Base-by-base conservation (phyloP, 164 flowering plant genomes). In the Tetracentron sinense region DNA sequence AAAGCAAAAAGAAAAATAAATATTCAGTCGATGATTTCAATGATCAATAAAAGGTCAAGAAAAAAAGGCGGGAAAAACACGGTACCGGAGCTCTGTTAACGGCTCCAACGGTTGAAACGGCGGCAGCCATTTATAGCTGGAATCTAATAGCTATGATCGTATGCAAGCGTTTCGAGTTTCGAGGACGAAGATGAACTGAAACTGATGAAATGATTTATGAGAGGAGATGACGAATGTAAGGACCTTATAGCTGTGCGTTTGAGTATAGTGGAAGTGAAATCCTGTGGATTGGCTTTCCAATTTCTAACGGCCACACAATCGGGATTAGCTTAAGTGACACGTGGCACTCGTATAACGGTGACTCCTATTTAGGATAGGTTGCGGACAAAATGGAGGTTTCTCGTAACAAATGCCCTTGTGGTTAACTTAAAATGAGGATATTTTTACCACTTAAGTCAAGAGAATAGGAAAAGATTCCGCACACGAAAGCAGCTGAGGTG, bases 291-390 rank as follows among this genome's bases (percentile, higher is more conserved):
- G 56, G 60, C 70, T 69, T 64, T 29, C 51, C 38, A 51, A 46
- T 48, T 64, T 60, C n/a, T 67, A 65, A 65, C 71, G 74, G 78
- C 84, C 82, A 81, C 80, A 78, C 69, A 78, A 38, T 70, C 2
- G 42, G 11, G 82, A 74, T 74, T 66, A 63, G 75, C n/a, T 3
- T 50, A 15, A 8, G 31, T 17, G 74, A 63, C 81, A 75, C 79
- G 66, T 70, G 77, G 75, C 72, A 54, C 2, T 21, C 27, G 25
- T 22, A 17, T n/a, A 50, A 4, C 51, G 7, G 3, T 33, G 29
- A 46, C 54, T 59, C n/a, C n/a, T n/a, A n/a, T n/a, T 1, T 19
- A 20, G 58, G 49, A 54, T 23, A 52, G 27, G 35, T 53, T 50
- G 44, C 31, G 16, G 61, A 61, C 71, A 61, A 47, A 61, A 61